These are phyloP conservation scores for Wallacemonas sp. DNA, from an alignment of 208 protist species.

Conservation along the genomic window DNA sequence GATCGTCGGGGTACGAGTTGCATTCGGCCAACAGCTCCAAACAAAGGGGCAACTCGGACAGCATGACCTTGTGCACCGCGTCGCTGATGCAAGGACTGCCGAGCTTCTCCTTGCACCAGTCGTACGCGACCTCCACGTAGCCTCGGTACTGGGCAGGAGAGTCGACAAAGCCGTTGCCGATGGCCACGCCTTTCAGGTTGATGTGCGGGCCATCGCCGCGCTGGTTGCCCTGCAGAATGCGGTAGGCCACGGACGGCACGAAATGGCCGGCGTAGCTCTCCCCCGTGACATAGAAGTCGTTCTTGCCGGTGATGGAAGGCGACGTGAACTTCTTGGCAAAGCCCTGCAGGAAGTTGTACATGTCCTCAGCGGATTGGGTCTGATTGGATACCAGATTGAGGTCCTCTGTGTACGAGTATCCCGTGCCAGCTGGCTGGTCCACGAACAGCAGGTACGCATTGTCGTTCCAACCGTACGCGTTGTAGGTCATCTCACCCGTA, in stretches of 20 bases:
- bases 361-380: slow-evolving; percentile 76
- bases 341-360: slow-evolving; percentile 83
- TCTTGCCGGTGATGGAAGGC: slow-evolving; percentile 35
- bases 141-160: slow-evolving; percentile 69
- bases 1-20: too few relatives aligned
- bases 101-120: slow-evolving; percentile 52
- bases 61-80: slow-evolving; percentile 23
- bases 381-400: slow-evolving; percentile 70
- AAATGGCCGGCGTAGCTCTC: slow-evolving; percentile 89
- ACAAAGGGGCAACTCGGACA: slow-evolving; percentile 60
- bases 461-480: slow-evolving; percentile 84
- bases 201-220: slow-evolving; percentile 38
- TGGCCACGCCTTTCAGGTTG: slow-evolving; percentile 67
- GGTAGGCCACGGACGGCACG: slow-evolving; percentile 48
- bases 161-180: slow-evolving; percentile 92
- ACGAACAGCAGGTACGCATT: slow-evolving; percentile 89
- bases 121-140: slow-evolving; percentile 65
- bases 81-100: slow-evolving; percentile 54
- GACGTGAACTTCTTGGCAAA: slow-evolving; percentile 59
- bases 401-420: slow-evolving; percentile 75
- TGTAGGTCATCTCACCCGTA: slow-evolving; percentile 44
- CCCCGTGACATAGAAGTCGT: slow-evolving; percentile 80
- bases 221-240: slow-evolving; percentile 49
- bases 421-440: slow-evolving; percentile 90
- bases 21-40: slow-evolving; percentile 36